phyloP scores from a whole-genome alignment of 768 basidiomycete genomes.

The Podaxis sp. region DNA sequence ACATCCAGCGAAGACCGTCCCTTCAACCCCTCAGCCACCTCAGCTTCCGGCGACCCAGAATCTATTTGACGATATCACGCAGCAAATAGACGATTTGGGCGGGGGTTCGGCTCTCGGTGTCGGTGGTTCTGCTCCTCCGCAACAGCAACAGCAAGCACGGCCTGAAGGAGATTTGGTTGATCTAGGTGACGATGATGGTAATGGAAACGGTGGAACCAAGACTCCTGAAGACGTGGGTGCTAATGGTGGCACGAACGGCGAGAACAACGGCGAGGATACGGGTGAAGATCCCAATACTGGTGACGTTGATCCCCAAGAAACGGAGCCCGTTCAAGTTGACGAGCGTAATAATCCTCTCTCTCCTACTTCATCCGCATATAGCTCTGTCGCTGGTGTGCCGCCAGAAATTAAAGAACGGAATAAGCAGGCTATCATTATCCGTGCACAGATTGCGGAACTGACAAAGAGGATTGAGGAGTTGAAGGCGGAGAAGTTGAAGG shows the following conservation, averaged over 20 bases:
- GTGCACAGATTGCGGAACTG: conserved; percentile 13
- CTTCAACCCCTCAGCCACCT: neutral
- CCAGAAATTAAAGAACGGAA: conserved; percentile 6
- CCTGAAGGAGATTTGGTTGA: neutral
- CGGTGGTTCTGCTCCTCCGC: neutral
- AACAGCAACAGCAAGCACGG: neutral
- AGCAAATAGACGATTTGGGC: neutral
- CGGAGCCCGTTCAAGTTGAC: neutral
- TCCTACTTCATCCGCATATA: neutral
- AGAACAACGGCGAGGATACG: neutral
- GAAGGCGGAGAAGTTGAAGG: conserved; percentile 16
- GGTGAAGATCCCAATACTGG: neutral
- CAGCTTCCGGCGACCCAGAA: neutral
- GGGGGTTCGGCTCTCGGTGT: neutral
- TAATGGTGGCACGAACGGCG: neutral
- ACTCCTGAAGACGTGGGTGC: neutral
- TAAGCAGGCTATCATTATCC: conserved; percentile 10
- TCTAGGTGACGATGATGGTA: neutral
- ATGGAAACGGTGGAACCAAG: neutral
- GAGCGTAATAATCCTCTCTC: conserved; percentile 2
- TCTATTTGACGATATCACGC: neutral
- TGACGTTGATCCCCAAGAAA: neutral
- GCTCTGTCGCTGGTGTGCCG: conserved; percentile 4
- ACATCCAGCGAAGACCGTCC: neutral
- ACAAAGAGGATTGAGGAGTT: conserved; percentile 13